Conservation (phyloP, 257 asterid genomes). For the Capsicum rhomboideum region DNA sequence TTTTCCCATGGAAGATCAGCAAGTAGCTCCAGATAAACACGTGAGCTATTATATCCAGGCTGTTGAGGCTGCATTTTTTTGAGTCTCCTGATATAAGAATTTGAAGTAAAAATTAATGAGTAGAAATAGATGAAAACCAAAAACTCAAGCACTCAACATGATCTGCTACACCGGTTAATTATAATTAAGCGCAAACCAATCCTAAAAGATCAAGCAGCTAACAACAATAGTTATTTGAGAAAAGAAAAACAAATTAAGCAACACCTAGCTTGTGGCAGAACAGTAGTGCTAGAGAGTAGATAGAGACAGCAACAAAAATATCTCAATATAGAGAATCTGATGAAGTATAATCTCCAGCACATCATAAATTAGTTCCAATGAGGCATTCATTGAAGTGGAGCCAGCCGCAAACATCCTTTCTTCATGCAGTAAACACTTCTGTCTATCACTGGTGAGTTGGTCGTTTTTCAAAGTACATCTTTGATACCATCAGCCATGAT, state of each 20-base stretch:
- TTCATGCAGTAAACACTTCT: neutral
- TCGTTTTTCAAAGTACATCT: neutral
- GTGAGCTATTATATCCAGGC: constrained; percentile 96
- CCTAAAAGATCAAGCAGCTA: neutral
- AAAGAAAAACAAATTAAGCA: neutral
- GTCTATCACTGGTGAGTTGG: neutral
- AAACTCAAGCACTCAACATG: constrained; percentile 1
- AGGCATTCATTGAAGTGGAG: neutral
- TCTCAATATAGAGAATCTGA: neutral
- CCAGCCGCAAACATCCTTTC: neutral
- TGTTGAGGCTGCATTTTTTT: constrained; percentile 99
- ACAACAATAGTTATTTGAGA: neutral
- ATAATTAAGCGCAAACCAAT: neutral
- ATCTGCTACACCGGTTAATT: neutral
- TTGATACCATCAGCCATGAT: neutral
- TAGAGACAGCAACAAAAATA: neutral
- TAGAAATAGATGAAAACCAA: neutral
- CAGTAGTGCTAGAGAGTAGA: neutral
- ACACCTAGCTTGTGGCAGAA: neutral
- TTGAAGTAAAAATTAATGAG: constrained; percentile 9
- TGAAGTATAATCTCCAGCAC: neutral
- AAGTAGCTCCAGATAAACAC: constrained; percentile 90
- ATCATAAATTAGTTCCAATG: neutral
- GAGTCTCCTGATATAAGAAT: constrained; percentile 66
- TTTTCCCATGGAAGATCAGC: constrained; percentile 98